Evolutionary conservation across 441 rosid species (phyloP).

Genomic region (Brassica balearica): DNA sequence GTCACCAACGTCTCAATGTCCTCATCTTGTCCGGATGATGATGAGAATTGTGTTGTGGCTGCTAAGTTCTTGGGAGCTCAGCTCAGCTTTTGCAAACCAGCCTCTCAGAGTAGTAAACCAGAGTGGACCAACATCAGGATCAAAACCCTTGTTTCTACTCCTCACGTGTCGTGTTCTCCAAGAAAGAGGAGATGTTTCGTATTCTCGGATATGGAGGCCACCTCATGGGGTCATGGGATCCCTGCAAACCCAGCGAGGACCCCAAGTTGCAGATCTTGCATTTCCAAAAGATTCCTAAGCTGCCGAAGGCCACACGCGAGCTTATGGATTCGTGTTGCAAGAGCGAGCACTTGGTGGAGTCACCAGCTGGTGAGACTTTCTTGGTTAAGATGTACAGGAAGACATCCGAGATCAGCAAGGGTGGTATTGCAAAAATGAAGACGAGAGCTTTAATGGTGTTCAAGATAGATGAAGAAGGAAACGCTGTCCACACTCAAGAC

Average conservation of each 20-base stretch:
- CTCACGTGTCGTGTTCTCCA: background rate
- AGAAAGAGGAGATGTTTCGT: background rate
- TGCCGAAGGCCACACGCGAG: background rate
- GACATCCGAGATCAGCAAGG: background rate
- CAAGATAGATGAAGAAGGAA: conserved; percentile 18
- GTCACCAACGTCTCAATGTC: conserved; percentile 8
- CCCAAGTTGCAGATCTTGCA: conserved; percentile 3
- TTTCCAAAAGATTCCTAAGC: background rate
- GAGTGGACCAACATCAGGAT: conserved; percentile 11
- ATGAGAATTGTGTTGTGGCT: conserved; percentile 7
- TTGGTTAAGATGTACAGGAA: conserved; percentile 15
- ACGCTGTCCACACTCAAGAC: conserved; percentile 13
- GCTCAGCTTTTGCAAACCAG: conserved; percentile 13
- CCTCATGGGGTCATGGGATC: conserved; percentile 13
- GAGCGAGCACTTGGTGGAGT: conserved; percentile 17
- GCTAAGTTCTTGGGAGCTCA: conserved; percentile 11
- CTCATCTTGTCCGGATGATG: conserved; percentile 3
- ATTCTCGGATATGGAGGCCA: conserved; percentile 11
- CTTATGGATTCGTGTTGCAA: conserved; percentile 1
- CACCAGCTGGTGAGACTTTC: background rate
- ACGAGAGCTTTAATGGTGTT: conserved; percentile 11
- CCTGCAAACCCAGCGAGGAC: background rate
- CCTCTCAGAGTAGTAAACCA: background rate
- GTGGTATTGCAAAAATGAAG: background rate
- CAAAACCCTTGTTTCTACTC: background rate